Percentiles rank a stretch among this genome's conserved stretches.
phyloP scores from a whole-genome alignment of 805 yeast genomes.

The Suhomyces vadensis region DNA sequence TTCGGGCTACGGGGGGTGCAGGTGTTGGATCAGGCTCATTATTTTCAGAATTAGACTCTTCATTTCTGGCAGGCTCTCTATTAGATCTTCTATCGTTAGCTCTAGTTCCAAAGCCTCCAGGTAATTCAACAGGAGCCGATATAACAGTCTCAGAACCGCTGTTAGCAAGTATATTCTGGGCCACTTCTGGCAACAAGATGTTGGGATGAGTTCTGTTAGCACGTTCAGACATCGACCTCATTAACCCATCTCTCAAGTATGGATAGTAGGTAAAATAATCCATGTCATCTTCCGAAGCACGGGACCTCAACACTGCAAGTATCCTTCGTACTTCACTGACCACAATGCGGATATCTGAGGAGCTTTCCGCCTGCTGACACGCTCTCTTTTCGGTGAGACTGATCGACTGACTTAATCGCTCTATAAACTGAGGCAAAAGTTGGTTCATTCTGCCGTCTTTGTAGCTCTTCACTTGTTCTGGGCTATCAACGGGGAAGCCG shows the following conservation, averaged over 20 bases:
- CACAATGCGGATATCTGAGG: slow-evolving; percentile 22
- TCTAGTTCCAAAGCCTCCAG: background rate
- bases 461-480: slow-evolving; percentile 19
- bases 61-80: background rate
- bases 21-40: too few species aligned
- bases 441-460: slow-evolving; percentile 21
- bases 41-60: background rate
- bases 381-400: slow-evolving; percentile 40
- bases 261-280: slow-evolving; percentile 30
- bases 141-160: background rate
- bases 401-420: slow-evolving; percentile 34
- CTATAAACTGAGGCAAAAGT: slow-evolving; percentile 41
- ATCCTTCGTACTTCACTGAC: slow-evolving; percentile 28
- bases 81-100: background rate
- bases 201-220: slow-evolving; percentile 36
- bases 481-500: slow-evolving; percentile 13
- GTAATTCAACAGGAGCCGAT: background rate
- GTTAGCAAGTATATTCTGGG: slow-evolving; percentile 31
- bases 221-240: slow-evolving; percentile 28
- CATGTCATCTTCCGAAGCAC: slow-evolving; percentile 26
- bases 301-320: slow-evolving; percentile 26
- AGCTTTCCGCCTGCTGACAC: slow-evolving; percentile 33
- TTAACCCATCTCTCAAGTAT: slow-evolving; percentile 21
- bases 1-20: too few species aligned
- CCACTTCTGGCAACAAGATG: slow-evolving; percentile 38